Conservation (phyloP, 2,329 filamentous ascomycete species). For the Phialophora verrucosa region DNA sequence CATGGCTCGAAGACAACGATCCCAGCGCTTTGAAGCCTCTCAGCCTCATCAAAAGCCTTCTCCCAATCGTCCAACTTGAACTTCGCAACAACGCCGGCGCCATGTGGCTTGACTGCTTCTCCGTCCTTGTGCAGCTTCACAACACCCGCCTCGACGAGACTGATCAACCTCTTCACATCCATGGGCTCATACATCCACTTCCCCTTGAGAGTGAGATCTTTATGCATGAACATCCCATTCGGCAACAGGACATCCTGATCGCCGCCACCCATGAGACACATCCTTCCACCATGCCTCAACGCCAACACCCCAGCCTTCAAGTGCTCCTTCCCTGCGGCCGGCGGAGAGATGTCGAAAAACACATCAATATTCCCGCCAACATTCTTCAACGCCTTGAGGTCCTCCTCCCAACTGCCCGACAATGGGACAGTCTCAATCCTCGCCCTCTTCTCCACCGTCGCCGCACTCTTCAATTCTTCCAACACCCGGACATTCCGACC, state of each 20-base stretch:
- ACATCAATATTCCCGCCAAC: constrained; percentile 50
- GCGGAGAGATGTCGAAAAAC: constrained; percentile 57
- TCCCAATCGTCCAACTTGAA: constrained; percentile 30
- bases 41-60: constrained; percentile 23
- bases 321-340: constrained; percentile 47
- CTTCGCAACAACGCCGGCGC: constrained; percentile 8
- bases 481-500: constrained; percentile 47
- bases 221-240: constrained; percentile 31
- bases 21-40: constrained; percentile 17
- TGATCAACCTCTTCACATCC: constrained; percentile 36
- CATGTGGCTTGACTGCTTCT: constrained; percentile 9
- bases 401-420: constrained; percentile 49
- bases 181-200: constrained; percentile 40
- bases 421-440: constrained; percentile 50
- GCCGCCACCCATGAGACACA: constrained; percentile 38
- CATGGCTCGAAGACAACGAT: constrained; percentile 22
- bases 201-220: constrained; percentile 36
- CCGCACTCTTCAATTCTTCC: constrained; percentile 14
- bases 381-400: constrained; percentile 44
- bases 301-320: constrained; percentile 47
- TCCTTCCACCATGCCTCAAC: constrained; percentile 36
- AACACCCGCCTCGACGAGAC: constrained; percentile 36
- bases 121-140: constrained; percentile 27
- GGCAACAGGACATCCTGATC: constrained; percentile 34
- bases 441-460: constrained; percentile 4